phyloP scores from a whole-genome alignment of 148 eudicot species.

The Vaccinium darrowii region DNA sequence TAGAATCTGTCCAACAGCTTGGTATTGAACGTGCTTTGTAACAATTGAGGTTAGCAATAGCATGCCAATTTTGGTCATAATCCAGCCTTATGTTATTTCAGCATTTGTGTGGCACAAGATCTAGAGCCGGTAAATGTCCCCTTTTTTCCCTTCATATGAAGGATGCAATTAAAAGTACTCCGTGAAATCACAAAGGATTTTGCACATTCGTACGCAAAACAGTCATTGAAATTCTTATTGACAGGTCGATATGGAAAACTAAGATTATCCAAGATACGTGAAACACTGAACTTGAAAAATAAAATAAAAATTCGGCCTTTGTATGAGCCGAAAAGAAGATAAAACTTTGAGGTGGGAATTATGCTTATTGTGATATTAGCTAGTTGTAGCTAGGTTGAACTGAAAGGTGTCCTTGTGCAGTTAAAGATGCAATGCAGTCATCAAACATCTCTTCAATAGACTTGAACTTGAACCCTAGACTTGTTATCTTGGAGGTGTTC shows the following conservation, averaged over 20 bases:
- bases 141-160: no score
- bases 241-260: neutral
- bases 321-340: neutral
- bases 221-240: neutral
- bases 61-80: neutral
- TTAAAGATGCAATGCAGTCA: slow-evolving; percentile 65
- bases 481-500: slow-evolving; percentile 58
- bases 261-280: neutral
- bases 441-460: slow-evolving; percentile 84
- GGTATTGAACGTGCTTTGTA: no score
- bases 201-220: no score
- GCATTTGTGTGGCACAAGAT: no score
- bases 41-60: neutral
- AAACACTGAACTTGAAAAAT: neutral
- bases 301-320: no score
- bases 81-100: no score
- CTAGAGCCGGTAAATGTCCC: no score
- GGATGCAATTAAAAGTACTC: no score
- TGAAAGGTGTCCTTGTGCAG: slow-evolving; percentile 58
- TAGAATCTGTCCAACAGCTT: no score
- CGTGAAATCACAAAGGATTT: no score
- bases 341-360: neutral
- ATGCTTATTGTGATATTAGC: neutral
- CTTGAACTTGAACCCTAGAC: slow-evolving; percentile 85
- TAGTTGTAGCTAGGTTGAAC: slow-evolving; percentile 10